phyloP scores from a whole-genome alignment of 1,139 yeast species.

The Pneumocystis wakefieldiae region DNA sequence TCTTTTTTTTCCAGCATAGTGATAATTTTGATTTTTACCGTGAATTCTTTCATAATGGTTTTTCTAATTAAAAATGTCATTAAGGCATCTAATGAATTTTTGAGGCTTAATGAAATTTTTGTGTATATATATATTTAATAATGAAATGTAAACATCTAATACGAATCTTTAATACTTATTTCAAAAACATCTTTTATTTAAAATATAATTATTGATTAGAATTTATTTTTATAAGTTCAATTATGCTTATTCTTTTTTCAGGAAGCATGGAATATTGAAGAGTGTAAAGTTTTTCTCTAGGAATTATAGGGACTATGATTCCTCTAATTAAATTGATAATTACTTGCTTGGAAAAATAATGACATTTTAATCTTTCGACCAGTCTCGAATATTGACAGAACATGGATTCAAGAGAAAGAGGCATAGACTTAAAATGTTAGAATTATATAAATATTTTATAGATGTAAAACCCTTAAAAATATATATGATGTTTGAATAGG shows the following conservation, averaged over 20 bases:
- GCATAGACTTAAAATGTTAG: constrained; percentile 28
- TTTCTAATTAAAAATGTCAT: background rate
- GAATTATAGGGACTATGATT: constrained; percentile 30
- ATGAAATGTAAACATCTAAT: background rate
- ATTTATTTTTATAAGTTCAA: background rate
- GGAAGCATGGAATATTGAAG: constrained; percentile 39
- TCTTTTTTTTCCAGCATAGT: background rate
- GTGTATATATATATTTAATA: background rate
- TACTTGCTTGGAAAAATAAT: constrained; percentile 31
- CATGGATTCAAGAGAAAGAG: constrained; percentile 31
- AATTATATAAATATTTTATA: constrained; percentile 14
- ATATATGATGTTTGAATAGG: constrained; percentile 10
- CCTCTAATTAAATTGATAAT: constrained; percentile 32
- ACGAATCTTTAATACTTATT: background rate
- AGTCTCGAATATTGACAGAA: constrained; percentile 36
- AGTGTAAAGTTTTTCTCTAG: constrained; percentile 33
- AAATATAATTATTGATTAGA: background rate
- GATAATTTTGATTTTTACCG: constrained; percentile 5
- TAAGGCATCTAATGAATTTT: background rate
- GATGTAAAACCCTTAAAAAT: constrained; percentile 19
- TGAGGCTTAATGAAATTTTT: background rate
- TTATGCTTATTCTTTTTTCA: constrained; percentile 21
- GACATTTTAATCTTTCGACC: constrained; percentile 28
- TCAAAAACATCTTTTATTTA: background rate
- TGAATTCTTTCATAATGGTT: constrained; percentile 7